These are phyloP conservation scores for Smithsoniella earleae DNA, from an alignment of 163 green algal species.

Conservation along the genomic window DNA sequence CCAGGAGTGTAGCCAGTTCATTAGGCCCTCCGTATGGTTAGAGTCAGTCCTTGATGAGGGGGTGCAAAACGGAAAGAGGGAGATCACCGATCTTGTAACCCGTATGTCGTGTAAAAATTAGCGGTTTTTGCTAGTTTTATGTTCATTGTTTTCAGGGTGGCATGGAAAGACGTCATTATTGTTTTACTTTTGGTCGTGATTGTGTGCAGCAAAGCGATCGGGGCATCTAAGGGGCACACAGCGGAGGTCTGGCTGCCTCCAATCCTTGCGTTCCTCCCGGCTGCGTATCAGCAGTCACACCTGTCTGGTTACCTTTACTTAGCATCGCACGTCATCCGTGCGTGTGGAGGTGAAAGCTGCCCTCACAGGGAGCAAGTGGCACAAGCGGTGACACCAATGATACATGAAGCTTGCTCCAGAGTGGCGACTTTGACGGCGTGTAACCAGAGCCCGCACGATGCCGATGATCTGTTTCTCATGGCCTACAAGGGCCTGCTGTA, in stretches of 20 bases:
- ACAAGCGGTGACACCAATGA: constrained; percentile 18
- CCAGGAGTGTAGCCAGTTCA: too few species aligned
- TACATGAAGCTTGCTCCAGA: constrained; percentile 4
- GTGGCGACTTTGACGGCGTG: constrained; percentile 9
- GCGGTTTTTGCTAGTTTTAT: neutral
- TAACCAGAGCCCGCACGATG: constrained; percentile 16
- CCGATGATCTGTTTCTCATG: constrained; percentile 26
- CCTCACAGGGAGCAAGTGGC: neutral
- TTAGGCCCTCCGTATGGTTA: too few species aligned
- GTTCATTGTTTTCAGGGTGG: neutral
- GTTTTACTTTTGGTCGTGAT: neutral
- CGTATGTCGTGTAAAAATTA: neutral
- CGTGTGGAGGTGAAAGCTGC: constrained; percentile 5
- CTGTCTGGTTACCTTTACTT: constrained; percentile 21
- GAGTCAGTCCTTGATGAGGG: too few species aligned
- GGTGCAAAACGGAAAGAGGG: too few species aligned
- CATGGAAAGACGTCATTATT: neutral
- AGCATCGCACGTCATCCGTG: constrained; percentile 10
- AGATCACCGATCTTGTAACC: neutral
- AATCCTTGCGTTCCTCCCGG: neutral
- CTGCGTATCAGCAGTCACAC: neutral
- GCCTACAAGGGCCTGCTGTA: constrained; percentile 16
- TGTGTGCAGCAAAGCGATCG: constrained; percentile 26
- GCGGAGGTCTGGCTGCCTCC: neutral
- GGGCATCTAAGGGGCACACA: neutral